phyloP scores from a whole-genome alignment of 768 basidiomycete species.

The Mycena epipterygia region DNA sequence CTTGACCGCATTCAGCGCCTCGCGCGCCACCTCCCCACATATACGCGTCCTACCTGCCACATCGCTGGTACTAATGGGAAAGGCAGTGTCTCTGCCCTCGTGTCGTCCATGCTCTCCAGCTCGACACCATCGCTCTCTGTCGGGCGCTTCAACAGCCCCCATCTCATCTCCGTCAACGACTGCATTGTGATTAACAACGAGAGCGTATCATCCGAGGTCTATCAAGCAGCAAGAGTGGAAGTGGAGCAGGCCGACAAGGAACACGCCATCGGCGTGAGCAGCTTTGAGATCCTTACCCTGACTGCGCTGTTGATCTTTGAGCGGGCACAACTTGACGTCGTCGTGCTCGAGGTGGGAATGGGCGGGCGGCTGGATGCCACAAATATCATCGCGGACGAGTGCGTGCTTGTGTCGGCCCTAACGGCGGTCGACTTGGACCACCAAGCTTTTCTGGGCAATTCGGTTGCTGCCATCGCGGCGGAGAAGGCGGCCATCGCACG shows the following conservation, averaged over 20 bases:
- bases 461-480: constrained; percentile 77
- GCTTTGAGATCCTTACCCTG: constrained; percentile 89
- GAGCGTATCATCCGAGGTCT: constrained; percentile 64
- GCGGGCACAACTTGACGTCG: constrained; percentile 76
- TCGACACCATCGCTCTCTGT: constrained; percentile 69
- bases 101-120: constrained; percentile 79
- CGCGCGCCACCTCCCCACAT: constrained; percentile 66
- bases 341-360: constrained; percentile 94
- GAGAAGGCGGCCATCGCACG: constrained; percentile 91
- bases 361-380: constrained; percentile 95
- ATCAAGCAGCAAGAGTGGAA: constrained; percentile 56
- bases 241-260: constrained; percentile 65
- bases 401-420: constrained; percentile 83
- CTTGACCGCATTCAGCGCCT: constrained; percentile 71
- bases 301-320: constrained; percentile 87
- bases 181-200: constrained; percentile 77
- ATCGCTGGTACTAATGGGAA: constrained; percentile 98
- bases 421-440: constrained; percentile 95
- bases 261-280: constrained; percentile 64
- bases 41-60: constrained; percentile 88
- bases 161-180: constrained; percentile 84
- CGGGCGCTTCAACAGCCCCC: constrained; percentile 94
- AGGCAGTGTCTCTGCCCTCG: constrained; percentile 88
- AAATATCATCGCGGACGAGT: constrained; percentile 82
- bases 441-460: constrained; percentile 88